phyloP scores from a whole-genome alignment of 129 eudicot genomes.

The Chrysanthemum seticuspe region DNA sequence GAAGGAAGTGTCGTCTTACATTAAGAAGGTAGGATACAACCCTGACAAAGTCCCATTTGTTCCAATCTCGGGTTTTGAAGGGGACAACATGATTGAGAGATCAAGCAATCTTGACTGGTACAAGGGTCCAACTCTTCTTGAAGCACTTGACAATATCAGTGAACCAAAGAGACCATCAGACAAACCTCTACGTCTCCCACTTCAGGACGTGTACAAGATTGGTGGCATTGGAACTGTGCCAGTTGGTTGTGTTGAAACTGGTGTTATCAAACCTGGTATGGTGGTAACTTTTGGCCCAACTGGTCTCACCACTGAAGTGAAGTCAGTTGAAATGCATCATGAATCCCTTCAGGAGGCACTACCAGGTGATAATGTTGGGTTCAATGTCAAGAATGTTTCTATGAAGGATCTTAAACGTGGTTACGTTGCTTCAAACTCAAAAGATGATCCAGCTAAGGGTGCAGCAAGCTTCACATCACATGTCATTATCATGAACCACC shows the following conservation, averaged over 20 bases:
- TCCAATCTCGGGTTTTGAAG: slow-evolving; percentile 38
- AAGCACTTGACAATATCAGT: slow-evolving; percentile 35
- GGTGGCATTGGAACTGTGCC: slow-evolving; percentile 49
- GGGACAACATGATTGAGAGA: slow-evolving; percentile 38
- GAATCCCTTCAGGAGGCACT: slow-evolving; percentile 36
- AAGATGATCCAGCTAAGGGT: slow-evolving; percentile 42
- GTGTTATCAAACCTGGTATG: slow-evolving; percentile 37
- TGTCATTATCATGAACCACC: slow-evolving; percentile 44
- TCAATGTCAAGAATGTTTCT: slow-evolving; percentile 42
- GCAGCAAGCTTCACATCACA: slow-evolving; percentile 37
- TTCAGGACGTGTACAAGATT: slow-evolving; percentile 43
- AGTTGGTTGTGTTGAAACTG: slow-evolving; percentile 42
- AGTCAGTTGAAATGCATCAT: slow-evolving; percentile 45
- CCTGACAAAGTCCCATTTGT: slow-evolving; percentile 38
- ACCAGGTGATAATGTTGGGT: slow-evolving; percentile 42
- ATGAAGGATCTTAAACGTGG: slow-evolving; percentile 47
- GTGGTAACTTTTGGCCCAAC: slow-evolving; percentile 40
- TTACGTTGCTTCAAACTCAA: slow-evolving; percentile 45
- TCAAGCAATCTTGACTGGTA: slow-evolving; percentile 45
- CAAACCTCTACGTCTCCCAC: slow-evolving; percentile 50
- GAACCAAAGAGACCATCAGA: slow-evolving; percentile 47
- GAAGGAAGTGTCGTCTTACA: slow-evolving; percentile 40
- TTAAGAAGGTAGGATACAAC: slow-evolving; percentile 43
- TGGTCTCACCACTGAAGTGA: slow-evolving; percentile 40
- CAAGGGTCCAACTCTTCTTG: slow-evolving; percentile 48